Evolutionary conservation across 2,329 filamentous ascomycete species (phyloP), one percentile per base, ranked within the genome.

Genomic region (Lecanicillium sp.): DNA sequence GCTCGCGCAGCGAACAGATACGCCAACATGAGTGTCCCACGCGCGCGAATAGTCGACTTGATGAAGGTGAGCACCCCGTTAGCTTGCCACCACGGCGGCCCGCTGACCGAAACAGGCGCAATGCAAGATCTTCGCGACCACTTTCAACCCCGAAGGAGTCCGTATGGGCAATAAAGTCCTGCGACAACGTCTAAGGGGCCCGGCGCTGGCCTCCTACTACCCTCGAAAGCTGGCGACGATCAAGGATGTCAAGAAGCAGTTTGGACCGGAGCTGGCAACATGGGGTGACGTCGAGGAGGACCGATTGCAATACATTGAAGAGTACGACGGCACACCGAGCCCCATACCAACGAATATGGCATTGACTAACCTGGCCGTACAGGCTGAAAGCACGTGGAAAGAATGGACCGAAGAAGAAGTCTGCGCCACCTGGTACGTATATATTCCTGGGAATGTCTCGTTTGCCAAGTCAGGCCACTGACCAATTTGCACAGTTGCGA

Each of bases 131-230:
- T 98, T 97, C 71, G 82, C 81, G 55, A 86, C 84, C 36, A 89
- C 82, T 38, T 97, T 81, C 71, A 98, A 98, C 65, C 92, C 92
- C 18, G 74, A 87, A 40, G 71, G 80, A 50, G 62, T 84, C 45
- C 86, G 92, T 45, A 78, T 87, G 50, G 92, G 92, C 55, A 96
- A 92, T 68, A 94, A 92, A 64, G 72, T 98, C 59, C 72, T 98
- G 44, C 86, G 89, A 55, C 85, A 96, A 61, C 80, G 89, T 55
- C 71, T 97, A 46, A 79, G 77, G 55, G 92, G 92, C n/a, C 86
- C 88, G 20, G 68, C 84, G 1, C 66, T 96, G 47, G 84, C 81
- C 29, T 74, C 86, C 42, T 98, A 96, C 71, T 98, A 98, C 59
- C 92, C 92, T 2, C 79, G 81, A 48, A 83, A 70, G 47, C 68